Percentiles rank a stretch among this genome's conserved stretches.
Conservation (phyloP, 306 rosid genomes). For the Fragaria ananassa region DNA sequence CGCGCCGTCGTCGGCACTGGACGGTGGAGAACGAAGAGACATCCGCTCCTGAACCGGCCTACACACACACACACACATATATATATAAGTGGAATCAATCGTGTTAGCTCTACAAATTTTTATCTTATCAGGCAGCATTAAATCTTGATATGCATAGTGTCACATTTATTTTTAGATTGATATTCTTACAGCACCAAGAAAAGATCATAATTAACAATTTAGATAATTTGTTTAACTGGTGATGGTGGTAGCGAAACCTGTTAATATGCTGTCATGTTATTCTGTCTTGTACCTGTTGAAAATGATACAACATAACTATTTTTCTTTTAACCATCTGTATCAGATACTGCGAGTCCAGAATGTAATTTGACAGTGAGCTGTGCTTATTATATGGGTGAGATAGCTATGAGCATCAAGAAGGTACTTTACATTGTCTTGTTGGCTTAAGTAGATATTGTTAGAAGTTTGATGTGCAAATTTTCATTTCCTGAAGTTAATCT, state of each 20-base stretch:
- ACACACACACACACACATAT: no score
- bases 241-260: neutral
- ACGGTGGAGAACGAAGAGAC: no score
- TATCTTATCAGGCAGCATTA: no score
- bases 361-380: constrained; percentile 72
- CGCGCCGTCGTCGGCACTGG: no score
- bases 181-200: no score
- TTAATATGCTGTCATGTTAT: neutral
- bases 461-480: neutral
- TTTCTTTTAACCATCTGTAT: constrained; percentile 6
- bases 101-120: no score
- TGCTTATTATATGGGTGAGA: constrained; percentile 81
- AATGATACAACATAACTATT: neutral
- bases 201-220: neutral
- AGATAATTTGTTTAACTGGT: neutral
- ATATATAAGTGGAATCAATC: no score
- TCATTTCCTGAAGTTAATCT: neutral
- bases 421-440: constrained; percentile 37
- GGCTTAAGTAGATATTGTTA: neutral
- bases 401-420: constrained; percentile 89
- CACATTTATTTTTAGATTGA: no score
- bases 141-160: no score
- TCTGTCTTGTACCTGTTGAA: constrained; percentile 23
- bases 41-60: no score
- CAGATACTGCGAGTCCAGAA: constrained; percentile 77